These are phyloP conservation scores for Baeospora myosura DNA, from an alignment of 1,284 basidiomycete species.

Conservation along the genomic window DNA sequence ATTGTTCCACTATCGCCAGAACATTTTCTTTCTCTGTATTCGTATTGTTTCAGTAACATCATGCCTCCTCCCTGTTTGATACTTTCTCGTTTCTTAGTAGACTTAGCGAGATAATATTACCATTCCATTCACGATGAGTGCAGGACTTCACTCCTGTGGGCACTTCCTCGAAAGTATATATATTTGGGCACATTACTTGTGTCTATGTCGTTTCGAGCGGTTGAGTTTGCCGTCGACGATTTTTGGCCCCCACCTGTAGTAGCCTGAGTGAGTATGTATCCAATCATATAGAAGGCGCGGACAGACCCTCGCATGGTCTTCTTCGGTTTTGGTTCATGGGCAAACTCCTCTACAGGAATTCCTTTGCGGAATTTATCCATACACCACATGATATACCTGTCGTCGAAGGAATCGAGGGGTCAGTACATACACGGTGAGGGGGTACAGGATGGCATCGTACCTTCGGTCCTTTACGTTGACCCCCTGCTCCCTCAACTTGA, in stretches of 20 bases:
- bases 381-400: constrained; percentile 75
- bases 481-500: constrained; percentile 57
- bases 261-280: constrained; percentile 4
- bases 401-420: constrained; percentile 2
- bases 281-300: constrained; percentile 1
- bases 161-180: no score
- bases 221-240: constrained; percentile 4
- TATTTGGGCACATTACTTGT: not conserved
- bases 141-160: no score
- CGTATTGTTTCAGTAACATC: no score
- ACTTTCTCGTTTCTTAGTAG: no score
- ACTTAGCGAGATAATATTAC: no score
- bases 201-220: constrained; percentile 3
- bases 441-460: constrained; percentile 26
- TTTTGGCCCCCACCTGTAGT: constrained; percentile 29
- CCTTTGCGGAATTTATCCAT: constrained; percentile 71
- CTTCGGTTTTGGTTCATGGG: constrained; percentile 55
- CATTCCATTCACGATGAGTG: no score
- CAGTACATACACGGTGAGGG: constrained; percentile 3
- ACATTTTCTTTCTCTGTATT: not conserved
- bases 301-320: constrained; percentile 73
- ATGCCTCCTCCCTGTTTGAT: no score
- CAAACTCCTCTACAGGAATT: constrained; percentile 48
- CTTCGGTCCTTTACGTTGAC: constrained; percentile 60
- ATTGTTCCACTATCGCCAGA: no score